Conservation (phyloP, 2,329 filamentous ascomycete genomes). For the Aspergillus eucalypticola region DNA sequence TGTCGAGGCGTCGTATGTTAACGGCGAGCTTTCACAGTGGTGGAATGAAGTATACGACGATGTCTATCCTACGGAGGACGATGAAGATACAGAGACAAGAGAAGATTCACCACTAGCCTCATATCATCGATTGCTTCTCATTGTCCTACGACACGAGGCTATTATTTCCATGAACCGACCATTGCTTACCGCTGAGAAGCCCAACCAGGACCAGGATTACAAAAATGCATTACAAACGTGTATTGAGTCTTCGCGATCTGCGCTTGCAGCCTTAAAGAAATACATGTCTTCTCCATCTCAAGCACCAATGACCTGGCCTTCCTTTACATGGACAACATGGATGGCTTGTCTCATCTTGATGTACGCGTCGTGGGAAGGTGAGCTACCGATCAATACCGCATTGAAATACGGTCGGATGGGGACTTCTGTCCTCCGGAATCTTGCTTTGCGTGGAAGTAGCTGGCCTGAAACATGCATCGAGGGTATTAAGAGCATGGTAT, state of each 20-base stretch:
- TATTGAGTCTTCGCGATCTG: constrained; percentile 52
- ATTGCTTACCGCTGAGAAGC: constrained; percentile 49
- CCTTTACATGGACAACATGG: constrained; percentile 56
- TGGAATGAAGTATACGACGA: constrained; percentile 56
- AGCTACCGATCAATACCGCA: constrained; percentile 41
- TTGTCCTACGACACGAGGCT: constrained; percentile 52
- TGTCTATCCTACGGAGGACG: constrained; percentile 41
- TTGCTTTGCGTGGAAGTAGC: constrained; percentile 36
- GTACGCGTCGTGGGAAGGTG: constrained; percentile 51
- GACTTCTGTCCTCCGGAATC: constrained; percentile 34
- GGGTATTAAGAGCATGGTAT: constrained; percentile 37
- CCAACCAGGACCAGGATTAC: constrained; percentile 40
- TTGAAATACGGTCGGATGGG: constrained; percentile 42
- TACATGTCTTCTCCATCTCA: constrained; percentile 14
- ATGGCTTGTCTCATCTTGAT: constrained; percentile 56
- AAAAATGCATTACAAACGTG: constrained; percentile 54
- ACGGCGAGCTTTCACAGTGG: constrained; percentile 54
- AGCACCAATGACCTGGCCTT: constrained; percentile 50
- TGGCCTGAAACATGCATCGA: constrained; percentile 45
- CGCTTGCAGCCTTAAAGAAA: constrained; percentile 46
- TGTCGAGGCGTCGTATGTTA: constrained; percentile 48
- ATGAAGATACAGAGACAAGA: background rate
- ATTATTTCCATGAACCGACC: constrained; percentile 55
- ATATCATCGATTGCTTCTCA: constrained; percentile 46
- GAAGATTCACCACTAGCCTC: constrained; percentile 23